These are phyloP conservation scores for Euphrasia arctica DNA, from an alignment of 305 asterid genomes.

Conservation along the genomic window DNA sequence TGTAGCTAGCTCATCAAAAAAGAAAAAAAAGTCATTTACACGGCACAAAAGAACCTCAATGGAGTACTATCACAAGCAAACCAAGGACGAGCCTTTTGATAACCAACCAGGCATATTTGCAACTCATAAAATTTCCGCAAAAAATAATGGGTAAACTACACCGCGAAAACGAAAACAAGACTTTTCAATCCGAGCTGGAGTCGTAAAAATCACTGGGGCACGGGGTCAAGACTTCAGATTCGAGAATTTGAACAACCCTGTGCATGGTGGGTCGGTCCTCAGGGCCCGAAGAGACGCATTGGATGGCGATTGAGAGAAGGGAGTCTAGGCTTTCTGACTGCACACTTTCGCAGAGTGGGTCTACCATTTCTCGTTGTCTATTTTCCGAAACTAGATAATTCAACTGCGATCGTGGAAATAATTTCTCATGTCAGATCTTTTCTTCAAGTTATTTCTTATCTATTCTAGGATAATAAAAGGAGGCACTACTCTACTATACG, in stretches of 20 bases:
- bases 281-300: constrained; percentile 66
- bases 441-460: no score
- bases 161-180: constrained; percentile 21
- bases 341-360: constrained; percentile 66
- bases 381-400: constrained; percentile 37
- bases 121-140: constrained; percentile 27
- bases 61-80: not conserved
- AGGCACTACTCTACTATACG: no score
- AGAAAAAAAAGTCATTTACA: constrained; percentile 9
- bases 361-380: constrained; percentile 62
- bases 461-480: no score
- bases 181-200: constrained; percentile 62
- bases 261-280: constrained; percentile 93
- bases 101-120: constrained; percentile 27
- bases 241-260: constrained; percentile 76
- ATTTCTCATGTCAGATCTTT: no score
- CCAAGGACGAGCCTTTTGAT: not conserved
- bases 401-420: constrained; percentile 27
- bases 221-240: constrained; percentile 84
- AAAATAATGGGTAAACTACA: constrained; percentile 37
- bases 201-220: constrained; percentile 90
- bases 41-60: constrained; percentile 13
- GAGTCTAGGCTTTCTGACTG: constrained; percentile 66
- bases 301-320: constrained; percentile 58
- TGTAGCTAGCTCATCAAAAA: not conserved